phyloP scores from a whole-genome alignment of 1,139 yeast genomes.

The Williopsis jadinii region DNA sequence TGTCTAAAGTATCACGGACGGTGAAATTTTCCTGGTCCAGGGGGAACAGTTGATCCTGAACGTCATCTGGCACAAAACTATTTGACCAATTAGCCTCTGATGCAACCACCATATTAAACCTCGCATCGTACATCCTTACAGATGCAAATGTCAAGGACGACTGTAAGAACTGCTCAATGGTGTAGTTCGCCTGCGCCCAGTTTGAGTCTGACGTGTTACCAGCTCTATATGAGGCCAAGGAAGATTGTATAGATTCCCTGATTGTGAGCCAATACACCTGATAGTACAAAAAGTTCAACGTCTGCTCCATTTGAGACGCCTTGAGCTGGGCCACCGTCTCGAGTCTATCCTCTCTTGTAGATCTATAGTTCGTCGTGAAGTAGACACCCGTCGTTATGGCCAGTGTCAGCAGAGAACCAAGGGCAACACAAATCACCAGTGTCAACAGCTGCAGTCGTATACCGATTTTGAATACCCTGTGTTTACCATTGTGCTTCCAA shows the following conservation, averaged over 20 bases:
- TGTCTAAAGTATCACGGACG: slow-evolving; percentile 37
- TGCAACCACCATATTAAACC: slow-evolving; percentile 29
- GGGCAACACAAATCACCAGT: slow-evolving; percentile 71
- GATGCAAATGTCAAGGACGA: slow-evolving; percentile 59
- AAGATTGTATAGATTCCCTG: slow-evolving; percentile 50
- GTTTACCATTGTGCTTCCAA: background rate
- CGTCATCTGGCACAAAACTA: slow-evolving; percentile 25
- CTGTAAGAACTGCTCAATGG: slow-evolving; percentile 51
- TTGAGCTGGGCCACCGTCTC: slow-evolving; percentile 76
- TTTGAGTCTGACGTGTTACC: slow-evolving; percentile 56
- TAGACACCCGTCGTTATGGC: slow-evolving; percentile 79
- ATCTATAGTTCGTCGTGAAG: slow-evolving; percentile 57
- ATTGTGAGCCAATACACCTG: slow-evolving; percentile 67
- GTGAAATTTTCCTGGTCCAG: slow-evolving; percentile 33
- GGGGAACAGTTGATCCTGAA: slow-evolving; percentile 40
- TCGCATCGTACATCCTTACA: slow-evolving; percentile 62
- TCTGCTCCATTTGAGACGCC: slow-evolving; percentile 71
- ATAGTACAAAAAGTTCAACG: slow-evolving; percentile 53
- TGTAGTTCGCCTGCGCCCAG: slow-evolving; percentile 34
- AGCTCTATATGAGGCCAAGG: slow-evolving; percentile 58
- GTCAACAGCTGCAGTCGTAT: slow-evolving; percentile 64
- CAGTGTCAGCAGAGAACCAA: slow-evolving; percentile 65
- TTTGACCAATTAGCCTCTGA: slow-evolving; percentile 34
- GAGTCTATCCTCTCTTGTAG: slow-evolving; percentile 61
- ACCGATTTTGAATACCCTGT: slow-evolving; percentile 25